phyloP scores from a whole-genome alignment of 108 stramenopile species.

The Cyclostephanos invisitatus region DNA sequence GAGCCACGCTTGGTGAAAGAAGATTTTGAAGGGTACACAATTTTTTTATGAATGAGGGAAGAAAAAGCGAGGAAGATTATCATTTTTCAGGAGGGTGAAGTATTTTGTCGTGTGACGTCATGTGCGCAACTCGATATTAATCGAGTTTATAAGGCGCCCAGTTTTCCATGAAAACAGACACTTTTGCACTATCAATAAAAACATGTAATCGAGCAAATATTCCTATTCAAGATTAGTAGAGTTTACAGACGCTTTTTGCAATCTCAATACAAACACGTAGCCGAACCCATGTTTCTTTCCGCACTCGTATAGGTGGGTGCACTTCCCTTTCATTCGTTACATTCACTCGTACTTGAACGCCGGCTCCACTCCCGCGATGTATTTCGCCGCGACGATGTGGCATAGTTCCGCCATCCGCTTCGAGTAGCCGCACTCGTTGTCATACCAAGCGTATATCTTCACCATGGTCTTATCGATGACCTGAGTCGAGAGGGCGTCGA shows the following conservation, averaged over 20 bases:
- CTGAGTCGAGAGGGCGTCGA: constrained; percentile 91
- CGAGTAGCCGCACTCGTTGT: constrained; percentile 92
- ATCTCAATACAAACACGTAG: not conserved
- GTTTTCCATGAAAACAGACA: too few relatives aligned
- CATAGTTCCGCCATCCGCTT: constrained; percentile 92
- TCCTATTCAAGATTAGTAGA: too few relatives aligned
- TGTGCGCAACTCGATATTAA: not conserved
- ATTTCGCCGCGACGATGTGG: constrained; percentile 72
- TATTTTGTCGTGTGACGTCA: not conserved
- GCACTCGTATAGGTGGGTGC: not conserved
- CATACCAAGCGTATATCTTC: constrained; percentile 95
- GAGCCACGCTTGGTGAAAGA: not conserved
- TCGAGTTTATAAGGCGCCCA: too few relatives aligned
- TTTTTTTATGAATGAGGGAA: not conserved
- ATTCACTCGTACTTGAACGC: constrained; percentile 65
- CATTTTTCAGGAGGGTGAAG: too few relatives aligned
- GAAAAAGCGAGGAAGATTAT: not conserved
- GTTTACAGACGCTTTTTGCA: too few relatives aligned
- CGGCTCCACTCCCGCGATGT: constrained; percentile 68
- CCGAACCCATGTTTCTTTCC: too few relatives aligned
- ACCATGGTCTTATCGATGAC: constrained; percentile 93
- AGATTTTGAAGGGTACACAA: not conserved
- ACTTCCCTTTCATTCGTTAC: not conserved
- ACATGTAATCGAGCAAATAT: too few relatives aligned
- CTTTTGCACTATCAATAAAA: too few relatives aligned